These are phyloP conservation scores for Penicillium janthinellum DNA, from an alignment of 2,329 filamentous ascomycete genomes.

Conservation along the genomic window DNA sequence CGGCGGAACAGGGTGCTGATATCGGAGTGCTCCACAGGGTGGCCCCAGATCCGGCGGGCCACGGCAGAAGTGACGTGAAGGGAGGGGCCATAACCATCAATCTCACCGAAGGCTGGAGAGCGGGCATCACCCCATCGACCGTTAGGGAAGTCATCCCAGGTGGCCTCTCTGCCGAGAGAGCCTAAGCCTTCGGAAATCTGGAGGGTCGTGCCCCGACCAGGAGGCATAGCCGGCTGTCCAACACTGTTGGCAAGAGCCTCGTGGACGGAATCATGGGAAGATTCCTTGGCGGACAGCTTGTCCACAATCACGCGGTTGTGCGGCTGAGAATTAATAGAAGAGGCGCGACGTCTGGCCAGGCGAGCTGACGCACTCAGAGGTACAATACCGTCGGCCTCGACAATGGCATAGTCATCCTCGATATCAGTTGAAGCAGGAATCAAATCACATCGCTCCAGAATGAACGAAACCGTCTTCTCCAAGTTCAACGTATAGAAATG, in stretches of 20 bases:
- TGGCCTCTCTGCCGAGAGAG: constrained; percentile 85
- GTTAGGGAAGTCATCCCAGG: constrained; percentile 98
- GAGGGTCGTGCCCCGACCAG: constrained; percentile 79
- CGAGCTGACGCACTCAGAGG: constrained; percentile 27
- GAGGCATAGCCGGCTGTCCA: constrained; percentile 69
- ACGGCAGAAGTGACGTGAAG: constrained; percentile 86
- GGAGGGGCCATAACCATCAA: constrained; percentile 97
- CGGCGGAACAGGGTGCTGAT: constrained; percentile 78
- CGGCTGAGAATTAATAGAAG: constrained; percentile 79
- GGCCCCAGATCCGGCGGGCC: constrained; percentile 82
- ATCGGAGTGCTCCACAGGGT: constrained; percentile 69
- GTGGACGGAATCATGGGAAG: constrained; percentile 43
- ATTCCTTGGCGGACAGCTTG: constrained; percentile 44
- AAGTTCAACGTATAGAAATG: constrained; percentile 98
- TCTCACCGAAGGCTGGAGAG: constrained; percentile 92
- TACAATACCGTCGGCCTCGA: constrained; percentile 36
- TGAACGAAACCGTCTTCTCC: constrained; percentile 93
- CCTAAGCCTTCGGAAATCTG: constrained; percentile 95
- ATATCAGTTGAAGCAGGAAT: constrained; percentile 64
- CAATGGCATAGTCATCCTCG: constrained; percentile 48
- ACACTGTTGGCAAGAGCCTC: constrained; percentile 78
- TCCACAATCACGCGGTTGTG: constrained; percentile 86
- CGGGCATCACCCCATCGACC: constrained; percentile 92
- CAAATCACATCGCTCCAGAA: constrained; percentile 80
- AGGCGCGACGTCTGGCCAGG: constrained; percentile 61